Conservation (phyloP, 2,329 filamentous ascomycete genomes). For the Aschersonia sp. region DNA sequence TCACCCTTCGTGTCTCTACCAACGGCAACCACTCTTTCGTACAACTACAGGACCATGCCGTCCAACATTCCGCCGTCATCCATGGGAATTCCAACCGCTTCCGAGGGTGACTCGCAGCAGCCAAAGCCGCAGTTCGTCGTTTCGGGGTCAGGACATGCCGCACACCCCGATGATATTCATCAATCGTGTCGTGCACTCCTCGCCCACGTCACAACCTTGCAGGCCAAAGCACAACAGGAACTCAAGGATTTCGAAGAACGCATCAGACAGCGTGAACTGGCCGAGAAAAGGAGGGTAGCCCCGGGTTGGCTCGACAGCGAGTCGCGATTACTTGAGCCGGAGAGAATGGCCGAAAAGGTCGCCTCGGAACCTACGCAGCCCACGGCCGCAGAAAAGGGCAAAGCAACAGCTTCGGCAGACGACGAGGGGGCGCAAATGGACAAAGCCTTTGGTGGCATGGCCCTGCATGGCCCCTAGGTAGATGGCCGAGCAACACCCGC, state of each 20-base stretch:
- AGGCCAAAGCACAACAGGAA: conserved; percentile 51
- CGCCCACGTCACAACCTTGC: conserved; percentile 56
- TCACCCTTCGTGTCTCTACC: conserved; percentile 90
- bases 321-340: conserved; percentile 52
- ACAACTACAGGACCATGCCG: conserved; percentile 85
- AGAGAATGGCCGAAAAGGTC: conserved; percentile 27
- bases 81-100: conserved; percentile 19
- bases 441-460: conserved; percentile 38
- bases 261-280: conserved; percentile 50
- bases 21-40: conserved; percentile 78
- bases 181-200: conserved; percentile 67
- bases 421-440: conserved; percentile 43
- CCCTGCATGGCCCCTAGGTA: conserved; percentile 11
- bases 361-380: conserved; percentile 2
- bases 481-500: background rate
- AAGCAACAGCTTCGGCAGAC: conserved; percentile 7
- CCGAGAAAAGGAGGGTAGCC: conserved; percentile 66
- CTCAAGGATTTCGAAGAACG: conserved; percentile 57
- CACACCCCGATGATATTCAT: conserved; percentile 76
- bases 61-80: conserved; percentile 55
- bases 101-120: conserved; percentile 18
- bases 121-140: conserved; percentile 59
- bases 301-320: conserved; percentile 73
- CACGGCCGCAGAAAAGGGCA: conserved; percentile 5
- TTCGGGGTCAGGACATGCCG: conserved; percentile 64